Percentiles rank a stretch among this genome's conserved stretches.
Conservation (phyloP, 2,329 filamentous ascomycete species). For the Trichoderma arundinaceum region DNA sequence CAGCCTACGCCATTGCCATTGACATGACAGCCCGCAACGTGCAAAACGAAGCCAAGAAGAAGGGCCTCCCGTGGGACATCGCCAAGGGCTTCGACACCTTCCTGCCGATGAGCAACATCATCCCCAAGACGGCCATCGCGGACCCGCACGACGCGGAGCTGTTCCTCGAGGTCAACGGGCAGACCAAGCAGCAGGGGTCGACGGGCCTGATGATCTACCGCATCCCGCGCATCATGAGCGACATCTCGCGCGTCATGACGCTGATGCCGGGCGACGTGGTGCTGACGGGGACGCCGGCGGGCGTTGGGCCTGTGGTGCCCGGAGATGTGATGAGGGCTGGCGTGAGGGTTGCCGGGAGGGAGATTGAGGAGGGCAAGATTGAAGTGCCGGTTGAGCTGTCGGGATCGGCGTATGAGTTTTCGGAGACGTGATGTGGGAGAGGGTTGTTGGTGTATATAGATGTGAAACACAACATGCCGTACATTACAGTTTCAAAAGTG, state of each 20-base stretch:
- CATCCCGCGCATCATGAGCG: slow-evolving; percentile 84
- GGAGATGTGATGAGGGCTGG: slow-evolving; percentile 89
- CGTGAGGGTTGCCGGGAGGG: slow-evolving; percentile 77
- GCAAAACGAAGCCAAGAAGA: slow-evolving; percentile 96
- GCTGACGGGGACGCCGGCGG: slow-evolving; percentile 96
- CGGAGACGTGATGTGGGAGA: slow-evolving; percentile 62
- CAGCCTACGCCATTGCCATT: slow-evolving; percentile 87
- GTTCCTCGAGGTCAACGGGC: slow-evolving; percentile 81
- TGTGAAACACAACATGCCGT: no score
- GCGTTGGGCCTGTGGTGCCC: slow-evolving; percentile 82
- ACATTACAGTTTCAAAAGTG: no score
- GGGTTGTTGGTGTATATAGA: no score
- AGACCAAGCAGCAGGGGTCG: slow-evolving; percentile 80
- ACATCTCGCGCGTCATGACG: slow-evolving; percentile 95
- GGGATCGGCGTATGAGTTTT: slow-evolving; percentile 76
- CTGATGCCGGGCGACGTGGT: slow-evolving; percentile 91
- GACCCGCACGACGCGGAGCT: slow-evolving; percentile 90
- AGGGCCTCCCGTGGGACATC: slow-evolving; percentile 91
- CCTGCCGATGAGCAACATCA: slow-evolving; percentile 81
- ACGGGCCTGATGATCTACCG: slow-evolving; percentile 94
- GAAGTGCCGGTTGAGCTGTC: slow-evolving; percentile 84
- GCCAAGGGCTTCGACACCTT: slow-evolving; percentile 99
- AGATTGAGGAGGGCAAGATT: slow-evolving; percentile 82
- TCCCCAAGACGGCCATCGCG: slow-evolving; percentile 78
- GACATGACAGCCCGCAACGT: slow-evolving; percentile 97